Evolutionary conservation across 371 early-diverging fungal species (phyloP).

Genomic region (Rhizopus delemar): DNA sequence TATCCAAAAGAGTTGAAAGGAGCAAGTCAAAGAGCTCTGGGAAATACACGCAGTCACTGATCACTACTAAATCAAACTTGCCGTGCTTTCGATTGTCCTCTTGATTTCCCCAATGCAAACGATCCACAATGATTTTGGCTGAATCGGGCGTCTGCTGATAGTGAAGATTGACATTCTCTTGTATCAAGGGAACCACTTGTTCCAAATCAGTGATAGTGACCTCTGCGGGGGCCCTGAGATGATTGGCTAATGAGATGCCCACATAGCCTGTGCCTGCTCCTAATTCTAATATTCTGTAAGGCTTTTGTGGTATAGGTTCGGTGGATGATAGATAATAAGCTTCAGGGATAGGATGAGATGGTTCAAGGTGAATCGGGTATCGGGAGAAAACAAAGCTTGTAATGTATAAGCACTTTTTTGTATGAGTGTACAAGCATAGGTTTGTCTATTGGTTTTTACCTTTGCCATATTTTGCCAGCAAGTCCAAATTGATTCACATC

Average conservation of each 20-base stretch:
- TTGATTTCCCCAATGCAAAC: conserved; percentile 58
- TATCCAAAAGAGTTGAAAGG: conserved; percentile 44
- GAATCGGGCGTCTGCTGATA: conserved; percentile 8
- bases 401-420: conserved; percentile 45
- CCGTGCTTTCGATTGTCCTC: conserved; percentile 34
- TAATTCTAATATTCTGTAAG: conserved; percentile 45
- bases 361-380: conserved; percentile 18
- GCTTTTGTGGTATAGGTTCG: conserved; percentile 8
- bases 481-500: conserved; percentile 46
- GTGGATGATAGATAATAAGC: conserved; percentile 18
- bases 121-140: conserved; percentile 39
- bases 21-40: conserved; percentile 58
- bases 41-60: conserved; percentile 63
- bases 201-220: conserved; percentile 58
- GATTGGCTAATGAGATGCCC: conserved; percentile 56
- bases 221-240: conserved; percentile 33
- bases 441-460: conserved; percentile 20
- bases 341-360: conserved; percentile 36
- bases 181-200: conserved; percentile 55
- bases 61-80: conserved; percentile 49
- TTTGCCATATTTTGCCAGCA: conserved; percentile 58
- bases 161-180: conserved; percentile 45
- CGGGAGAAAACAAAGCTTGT: conserved; percentile 39
- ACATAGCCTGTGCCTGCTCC: conserved; percentile 65
- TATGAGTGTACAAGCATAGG: too few relatives aligned